phyloP scores from a whole-genome alignment of 768 basidiomycete species.

The Termitomyces titanicus region DNA sequence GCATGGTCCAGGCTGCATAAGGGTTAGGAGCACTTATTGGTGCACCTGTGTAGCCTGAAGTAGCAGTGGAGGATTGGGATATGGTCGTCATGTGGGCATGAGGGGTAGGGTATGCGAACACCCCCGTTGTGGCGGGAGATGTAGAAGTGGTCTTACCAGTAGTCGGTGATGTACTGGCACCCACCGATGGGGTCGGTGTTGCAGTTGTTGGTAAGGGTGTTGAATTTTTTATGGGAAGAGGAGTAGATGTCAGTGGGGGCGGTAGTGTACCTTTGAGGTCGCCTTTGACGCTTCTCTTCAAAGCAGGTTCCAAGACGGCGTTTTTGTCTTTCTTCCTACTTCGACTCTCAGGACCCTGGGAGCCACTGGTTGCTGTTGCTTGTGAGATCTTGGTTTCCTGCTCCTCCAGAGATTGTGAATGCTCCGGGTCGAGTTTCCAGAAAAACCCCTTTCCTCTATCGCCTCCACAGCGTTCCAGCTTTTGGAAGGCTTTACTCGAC shows the following conservation, averaged over 20 bases:
- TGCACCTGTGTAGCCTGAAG: conserved; percentile 25
- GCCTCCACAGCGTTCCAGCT: conserved; percentile 80
- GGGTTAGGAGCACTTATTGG: conserved; percentile 31
- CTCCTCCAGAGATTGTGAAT: conserved; percentile 65
- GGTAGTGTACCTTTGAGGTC: conserved; percentile 59
- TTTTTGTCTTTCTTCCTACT: conserved; percentile 61
- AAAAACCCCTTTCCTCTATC: conserved; percentile 91
- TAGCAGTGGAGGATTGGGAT: conserved; percentile 20
- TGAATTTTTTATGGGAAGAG: conserved; percentile 46
- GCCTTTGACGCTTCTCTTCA: conserved; percentile 69
- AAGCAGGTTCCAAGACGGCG: conserved; percentile 50
- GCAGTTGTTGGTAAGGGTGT: conserved; percentile 14
- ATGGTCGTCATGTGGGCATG: conserved; percentile 19
- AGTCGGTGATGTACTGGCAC: conserved; percentile 17
- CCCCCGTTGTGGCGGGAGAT: conserved; percentile 33
- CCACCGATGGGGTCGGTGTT: conserved; percentile 20
- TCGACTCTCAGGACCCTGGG: conserved; percentile 20
- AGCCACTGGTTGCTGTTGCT: conserved; percentile 27
- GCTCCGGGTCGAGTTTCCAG: conserved; percentile 84
- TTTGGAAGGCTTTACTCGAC: conserved; percentile 87
- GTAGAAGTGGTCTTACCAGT: conserved; percentile 18
- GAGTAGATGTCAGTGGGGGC: conserved; percentile 66
- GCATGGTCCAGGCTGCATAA: conserved; percentile 36
- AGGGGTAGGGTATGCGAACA: conserved; percentile 38
- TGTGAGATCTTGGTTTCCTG: conserved; percentile 56